Evolutionary conservation across 1,139 yeast species (phyloP).

Genomic region (Candida sp.): DNA sequence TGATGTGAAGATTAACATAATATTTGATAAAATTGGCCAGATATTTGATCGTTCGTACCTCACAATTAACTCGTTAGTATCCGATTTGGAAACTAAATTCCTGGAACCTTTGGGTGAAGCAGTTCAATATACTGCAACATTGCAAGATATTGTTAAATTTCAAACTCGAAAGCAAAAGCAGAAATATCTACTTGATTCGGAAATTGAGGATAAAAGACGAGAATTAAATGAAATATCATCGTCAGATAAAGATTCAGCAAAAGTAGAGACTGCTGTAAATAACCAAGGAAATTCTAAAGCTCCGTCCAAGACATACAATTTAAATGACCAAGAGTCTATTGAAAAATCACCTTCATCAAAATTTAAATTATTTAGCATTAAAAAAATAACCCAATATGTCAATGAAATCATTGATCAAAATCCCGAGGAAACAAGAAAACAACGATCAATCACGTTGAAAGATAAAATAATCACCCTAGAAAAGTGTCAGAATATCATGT

Average conservation of each 20-base stretch:
- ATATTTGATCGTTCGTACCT: constrained; percentile 72
- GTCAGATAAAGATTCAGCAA: constrained; percentile 37
- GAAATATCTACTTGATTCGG: constrained; percentile 53
- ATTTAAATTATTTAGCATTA: constrained; percentile 30
- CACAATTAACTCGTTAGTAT: constrained; percentile 65
- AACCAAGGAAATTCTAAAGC: constrained; percentile 24
- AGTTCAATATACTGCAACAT: constrained; percentile 69
- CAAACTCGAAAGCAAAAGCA: constrained; percentile 71
- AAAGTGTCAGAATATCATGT: constrained; percentile 56
- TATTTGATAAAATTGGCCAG: constrained; percentile 71
- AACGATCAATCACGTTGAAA: constrained; percentile 48
- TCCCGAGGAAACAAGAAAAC: constrained; percentile 63
- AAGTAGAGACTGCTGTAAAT: constrained; percentile 31
- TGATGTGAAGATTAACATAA: constrained; percentile 34
- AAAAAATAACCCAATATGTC: constrained; percentile 59
- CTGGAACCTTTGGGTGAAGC: constrained; percentile 85
- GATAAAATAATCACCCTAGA: constrained; percentile 52
- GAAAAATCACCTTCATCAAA: constrained; percentile 8
- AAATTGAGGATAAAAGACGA: constrained; percentile 43
- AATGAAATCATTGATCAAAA: constrained; percentile 70
- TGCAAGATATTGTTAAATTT: constrained; percentile 65
- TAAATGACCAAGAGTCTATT: constrained; percentile 8
- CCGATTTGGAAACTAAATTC: constrained; percentile 66
- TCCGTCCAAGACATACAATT: constrained; percentile 16
- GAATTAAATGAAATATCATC: constrained; percentile 39